Percentiles rank a stretch among this genome's conserved stretches.
These are phyloP conservation scores for Chondrus crispus DNA, from an alignment of 23 red algal genomes.

Conservation along the genomic window DNA sequence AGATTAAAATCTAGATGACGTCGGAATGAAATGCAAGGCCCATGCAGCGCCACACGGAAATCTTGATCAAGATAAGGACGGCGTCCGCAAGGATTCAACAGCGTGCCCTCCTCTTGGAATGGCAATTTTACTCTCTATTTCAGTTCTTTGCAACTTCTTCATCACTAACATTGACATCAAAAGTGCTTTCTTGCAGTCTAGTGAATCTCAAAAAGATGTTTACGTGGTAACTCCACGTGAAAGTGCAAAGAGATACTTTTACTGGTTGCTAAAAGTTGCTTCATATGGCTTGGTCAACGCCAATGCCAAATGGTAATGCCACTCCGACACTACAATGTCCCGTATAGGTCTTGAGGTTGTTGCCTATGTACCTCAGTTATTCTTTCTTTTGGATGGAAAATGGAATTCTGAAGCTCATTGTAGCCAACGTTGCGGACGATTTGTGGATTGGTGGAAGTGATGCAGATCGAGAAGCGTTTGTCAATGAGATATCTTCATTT, in stretches of 20 bases:
- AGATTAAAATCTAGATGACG: not conserved
- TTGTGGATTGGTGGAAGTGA: not conserved
- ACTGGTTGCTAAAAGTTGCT: not conserved
- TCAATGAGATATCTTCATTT: not conserved
- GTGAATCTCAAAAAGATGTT: not conserved
- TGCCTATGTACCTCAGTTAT: not conserved
- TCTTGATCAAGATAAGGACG: not conserved
- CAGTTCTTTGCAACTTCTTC: not conserved
- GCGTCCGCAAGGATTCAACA: not conserved
- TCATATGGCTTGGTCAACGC: conserved; percentile 8
- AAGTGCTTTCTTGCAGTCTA: not conserved
- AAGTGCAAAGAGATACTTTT: not conserved
- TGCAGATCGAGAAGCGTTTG: not conserved
- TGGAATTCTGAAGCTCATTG: not conserved
- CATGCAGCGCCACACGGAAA: conserved; percentile 17
- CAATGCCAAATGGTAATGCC: not conserved
- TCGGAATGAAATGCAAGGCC: not conserved
- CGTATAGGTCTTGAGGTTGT: not conserved
- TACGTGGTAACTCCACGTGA: not conserved
- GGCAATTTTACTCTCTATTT: not conserved
- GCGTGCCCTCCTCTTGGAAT: not conserved
- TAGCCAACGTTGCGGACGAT: not conserved
- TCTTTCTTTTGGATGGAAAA: not conserved
- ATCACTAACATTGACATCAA: not conserved
- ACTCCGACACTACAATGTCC: not conserved